Percentiles rank a stretch among this genome's conserved stretches.
These are phyloP conservation scores for Aegilops longissima DNA, from an alignment of 176 grass and related monocot genomes.

Conservation along the genomic window DNA sequence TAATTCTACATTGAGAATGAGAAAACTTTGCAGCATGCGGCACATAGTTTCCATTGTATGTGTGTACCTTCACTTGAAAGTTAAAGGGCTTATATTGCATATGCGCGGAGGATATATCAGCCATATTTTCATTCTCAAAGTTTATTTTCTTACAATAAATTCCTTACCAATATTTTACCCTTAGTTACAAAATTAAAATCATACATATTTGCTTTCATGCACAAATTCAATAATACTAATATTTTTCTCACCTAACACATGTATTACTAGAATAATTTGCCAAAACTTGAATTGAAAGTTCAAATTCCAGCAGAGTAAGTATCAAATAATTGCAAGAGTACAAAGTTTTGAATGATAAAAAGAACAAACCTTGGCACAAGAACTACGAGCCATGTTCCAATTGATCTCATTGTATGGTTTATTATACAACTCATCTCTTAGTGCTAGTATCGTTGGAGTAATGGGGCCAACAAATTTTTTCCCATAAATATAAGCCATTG, in stretches of 20 bases:
- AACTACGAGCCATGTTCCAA: slow-evolving; percentile 46
- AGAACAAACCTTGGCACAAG: slow-evolving; percentile 46
- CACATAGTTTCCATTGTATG: background rate
- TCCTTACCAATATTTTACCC: too few species aligned
- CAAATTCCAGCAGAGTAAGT: background rate
- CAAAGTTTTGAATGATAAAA: background rate
- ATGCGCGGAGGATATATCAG: too few species aligned
- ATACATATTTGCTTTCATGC: background rate
- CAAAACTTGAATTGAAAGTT: background rate
- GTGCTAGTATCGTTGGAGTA: slow-evolving; percentile 32
- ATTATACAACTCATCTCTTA: slow-evolving; percentile 41
- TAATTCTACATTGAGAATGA: background rate
- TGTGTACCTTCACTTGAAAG: too few species aligned
- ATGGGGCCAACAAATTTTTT: slow-evolving; percentile 49
- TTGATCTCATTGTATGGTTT: slow-evolving; percentile 32
- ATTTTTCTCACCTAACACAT: too few species aligned
- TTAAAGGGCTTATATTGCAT: too few species aligned
- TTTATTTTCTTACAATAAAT: too few species aligned
- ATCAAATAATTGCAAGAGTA: background rate
- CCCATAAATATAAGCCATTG: slow-evolving; percentile 58
- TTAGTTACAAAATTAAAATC: background rate
- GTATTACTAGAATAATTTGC: background rate
- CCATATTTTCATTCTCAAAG: too few species aligned
- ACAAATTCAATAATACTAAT: too few species aligned
- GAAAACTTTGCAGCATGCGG: background rate